Base-by-base conservation (phyloP, 169 alveolate genomes). In the Plasmodium cynomolgi region DNA sequence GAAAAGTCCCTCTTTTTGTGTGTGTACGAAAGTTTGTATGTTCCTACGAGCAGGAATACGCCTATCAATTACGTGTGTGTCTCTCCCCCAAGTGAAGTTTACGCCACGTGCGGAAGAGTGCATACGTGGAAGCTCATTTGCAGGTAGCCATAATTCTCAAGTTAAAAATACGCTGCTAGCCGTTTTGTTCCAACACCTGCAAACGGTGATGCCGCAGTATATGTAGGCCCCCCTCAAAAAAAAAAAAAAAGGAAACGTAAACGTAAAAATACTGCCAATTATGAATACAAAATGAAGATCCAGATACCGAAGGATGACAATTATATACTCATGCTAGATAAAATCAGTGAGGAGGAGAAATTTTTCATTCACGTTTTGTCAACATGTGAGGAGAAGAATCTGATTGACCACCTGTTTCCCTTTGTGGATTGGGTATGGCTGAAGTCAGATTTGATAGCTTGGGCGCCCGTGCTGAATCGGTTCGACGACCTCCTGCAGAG, bases 371-470 rank as follows among this genome's bases (percentile, higher is more conserved):
- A 95, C 84, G 50, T 93, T 3, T 84, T 96, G 54, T 75, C 96
- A 58, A 82, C 97, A 41, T 96, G 97, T 84, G 93, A 86, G 17
- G 73, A 74, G 44, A 85, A 92, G 26, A 95, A 90, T 37, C 79
- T 96, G 54, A 68, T 85, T 86, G 80, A 85, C 29, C 98, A 96
- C 81, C 92, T 96, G 47, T 82, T 84, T 50, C 90, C 96, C 9
- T 96, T 96, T 58, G 93, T 97, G n/a, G 97, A 96, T 34, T 96
- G 98, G 98, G 96, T 96, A 33, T 96, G 98, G 98, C 94, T 93
- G 47, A 95, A 95, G 54, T 93, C 97, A 54, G 98, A 96, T 82
- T 75, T 95, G 31, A 58, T 95, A 26, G 96, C 97, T 85, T 96
- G 98, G 98, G 97, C 98, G 13, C 96, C 98, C 1, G 98, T 95